Base-by-base conservation (phyloP, 306 rosid genomes). In the Morella rubra region DNA sequence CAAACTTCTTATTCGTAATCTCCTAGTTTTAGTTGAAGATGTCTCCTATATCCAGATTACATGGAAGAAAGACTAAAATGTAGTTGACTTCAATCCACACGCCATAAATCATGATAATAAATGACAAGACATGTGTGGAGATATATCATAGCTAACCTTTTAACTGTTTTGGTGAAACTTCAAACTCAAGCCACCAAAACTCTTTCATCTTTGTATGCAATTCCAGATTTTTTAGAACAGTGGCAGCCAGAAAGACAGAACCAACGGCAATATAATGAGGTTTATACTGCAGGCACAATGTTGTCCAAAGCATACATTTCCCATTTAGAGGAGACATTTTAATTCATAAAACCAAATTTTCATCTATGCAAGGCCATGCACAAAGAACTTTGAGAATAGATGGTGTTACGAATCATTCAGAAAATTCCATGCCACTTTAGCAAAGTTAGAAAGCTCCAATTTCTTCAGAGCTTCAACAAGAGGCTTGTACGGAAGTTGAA, bases 361-460 rank as follows among this genome's bases (percentile, higher is more conserved):
- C 19, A 65, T 69, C 44, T 69, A 69, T 47, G 40, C 40, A n/a
- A 32, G 27, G 60, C 45, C 46, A 44, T 44, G 27, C 7, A 41
- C 13, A 41, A 16, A 51, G 5, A 71, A 56, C 61, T 62, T 53
- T 7, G 40, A 80, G 74, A 15, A 74, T 58, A 72, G 37, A 45
- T 5, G 55, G 14, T 59, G 75, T 66, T 82, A 87, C 89, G 87
- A 83, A 53, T 83, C 91, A 55, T 83, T 87, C 14, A 87, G 78
- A 81, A 82, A 87, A 81, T 85, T 87, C 89, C 88, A 85, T 11
- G 91, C 91, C 40, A 81, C 82, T 81, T 78, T 81, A n/a, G 82
- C 80, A 75, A 87, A 87, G 56, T 75, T 74, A 53, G 74, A 56
- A 50, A 87, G 56, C 47, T 75, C 78, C 73, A 87, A 82, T 70